Evolutionary conservation across 2,329 filamentous ascomycete genomes (phyloP).

Genomic region (Apiospora hydei): DNA sequence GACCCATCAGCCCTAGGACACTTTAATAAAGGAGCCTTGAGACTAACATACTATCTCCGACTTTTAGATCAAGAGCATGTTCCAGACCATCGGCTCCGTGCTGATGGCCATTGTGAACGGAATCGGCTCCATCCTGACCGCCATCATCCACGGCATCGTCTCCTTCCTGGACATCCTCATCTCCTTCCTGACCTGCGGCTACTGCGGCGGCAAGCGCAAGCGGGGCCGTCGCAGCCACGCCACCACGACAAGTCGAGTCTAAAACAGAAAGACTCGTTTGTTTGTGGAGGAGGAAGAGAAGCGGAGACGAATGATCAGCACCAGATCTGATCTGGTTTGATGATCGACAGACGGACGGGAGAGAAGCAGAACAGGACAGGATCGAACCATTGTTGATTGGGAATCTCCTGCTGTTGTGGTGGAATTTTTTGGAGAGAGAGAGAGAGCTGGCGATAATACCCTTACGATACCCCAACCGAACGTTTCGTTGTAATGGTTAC

Average conservation of each 20-base stretch:
- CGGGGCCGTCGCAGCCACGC: constrained; percentile 33
- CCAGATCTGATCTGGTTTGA: background rate
- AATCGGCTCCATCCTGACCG: constrained; percentile 69
- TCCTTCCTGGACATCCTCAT: constrained; percentile 71
- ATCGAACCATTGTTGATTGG: too few relatives aligned
- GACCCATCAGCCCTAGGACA: background rate
- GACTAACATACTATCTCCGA: constrained; percentile 35
- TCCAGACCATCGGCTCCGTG: constrained; percentile 69
- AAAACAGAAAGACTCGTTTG: background rate
- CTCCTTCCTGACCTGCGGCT: constrained; percentile 67
- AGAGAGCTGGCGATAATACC: constrained; percentile 30
- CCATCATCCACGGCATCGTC: constrained; percentile 73
- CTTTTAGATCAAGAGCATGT: constrained; percentile 62
- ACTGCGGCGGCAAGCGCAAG: constrained; percentile 41
- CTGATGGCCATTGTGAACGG: constrained; percentile 74
- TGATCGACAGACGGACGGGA: background rate
- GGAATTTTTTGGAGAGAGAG: constrained; percentile 10
- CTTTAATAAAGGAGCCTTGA: background rate
- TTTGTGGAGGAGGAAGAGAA: background rate
- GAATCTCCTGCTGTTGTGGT: background rate
- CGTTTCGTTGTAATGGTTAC: constrained; percentile 18
- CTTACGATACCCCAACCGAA: constrained; percentile 40
- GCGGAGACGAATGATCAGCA: background rate
- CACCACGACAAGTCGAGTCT: constrained; percentile 47
- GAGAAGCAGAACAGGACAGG: too few relatives aligned